Base-by-base conservation (phyloP, 2,329 filamentous ascomycete species). In the Gaeumannomyces tritici region DNA sequence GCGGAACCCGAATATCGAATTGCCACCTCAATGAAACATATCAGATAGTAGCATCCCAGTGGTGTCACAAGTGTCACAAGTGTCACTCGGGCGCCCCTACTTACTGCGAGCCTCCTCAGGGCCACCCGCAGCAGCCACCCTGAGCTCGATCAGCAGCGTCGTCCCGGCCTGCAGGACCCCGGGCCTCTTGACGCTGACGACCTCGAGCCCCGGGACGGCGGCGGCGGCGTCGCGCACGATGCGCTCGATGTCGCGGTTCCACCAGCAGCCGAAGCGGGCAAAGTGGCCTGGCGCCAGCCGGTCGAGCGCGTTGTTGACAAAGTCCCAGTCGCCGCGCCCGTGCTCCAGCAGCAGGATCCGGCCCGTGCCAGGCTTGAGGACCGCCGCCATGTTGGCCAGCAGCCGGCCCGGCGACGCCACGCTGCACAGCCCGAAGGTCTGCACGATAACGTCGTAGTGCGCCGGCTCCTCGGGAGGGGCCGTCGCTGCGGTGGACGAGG, bases 341-440 rank as follows among this genome's bases (percentile, higher is more conserved):
- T 88, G 85, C 72, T 88, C 85, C 11, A 88, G 73, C 59, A 88
- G 74, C 47, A 87, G 70, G 67, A 88, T 87, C 55, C 82, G 78
- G 11, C 85, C 85, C 11, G 80, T 81, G 4, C 76, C 77, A 15
- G 83, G 84, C 65, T 77, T 77, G 1, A 87, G 71, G 21, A 72
- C 74, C 11, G 75, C 70, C 1, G 83, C 83, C 69, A 88, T 76
- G 70, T 82, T 81, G 61, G 73, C 70, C 26, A 88, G 71, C 26
- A 88, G 75, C 31, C 70, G 71, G 12, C 80, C 76, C 1, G 85
- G 85, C 68, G 86, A 80, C 5, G 76, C 75, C 3, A 87, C 84
- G 67, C 82, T 85, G 73, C 85, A 88, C 29, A 88, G 77, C 5
- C 84, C 85, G 73, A 88, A 88, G 0, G 84, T 86, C 69, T 88